Conservation (phyloP, 2,329 filamentous ascomycete species). For the Trichoderma breve region DNA sequence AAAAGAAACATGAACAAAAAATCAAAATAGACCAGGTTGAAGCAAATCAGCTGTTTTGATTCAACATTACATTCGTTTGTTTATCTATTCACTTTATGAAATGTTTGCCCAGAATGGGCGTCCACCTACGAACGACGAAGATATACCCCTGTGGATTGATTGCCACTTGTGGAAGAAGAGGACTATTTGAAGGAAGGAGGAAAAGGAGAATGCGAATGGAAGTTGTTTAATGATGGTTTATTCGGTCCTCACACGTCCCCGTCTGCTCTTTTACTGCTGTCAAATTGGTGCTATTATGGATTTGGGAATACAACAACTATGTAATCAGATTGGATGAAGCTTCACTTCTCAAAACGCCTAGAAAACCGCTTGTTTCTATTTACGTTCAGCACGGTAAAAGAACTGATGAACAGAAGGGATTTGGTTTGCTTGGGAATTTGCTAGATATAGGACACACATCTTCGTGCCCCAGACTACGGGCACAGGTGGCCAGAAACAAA, state of each 20-base stretch:
- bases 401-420: background rate
- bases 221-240: background rate
- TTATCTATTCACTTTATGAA: constrained; percentile 13
- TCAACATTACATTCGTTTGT: constrained; percentile 6
- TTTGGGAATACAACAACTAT: background rate
- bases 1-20: background rate
- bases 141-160: constrained; percentile 12
- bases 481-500: background rate
- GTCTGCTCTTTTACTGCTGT: background rate
- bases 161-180: background rate
- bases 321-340: constrained; percentile 18
- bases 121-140: constrained; percentile 14
- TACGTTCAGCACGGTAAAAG: background rate
- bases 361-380: background rate
- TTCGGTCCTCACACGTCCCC: background rate
- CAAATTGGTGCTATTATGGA: background rate
- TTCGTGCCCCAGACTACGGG: background rate
- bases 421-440: background rate
- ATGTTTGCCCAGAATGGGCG: background rate
- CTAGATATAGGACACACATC: background rate
- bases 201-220: background rate
- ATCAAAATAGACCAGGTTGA: background rate
- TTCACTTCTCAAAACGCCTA: background rate
- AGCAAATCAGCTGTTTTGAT: background rate
- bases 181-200: background rate